A percentile compares a stretch with the other conserved stretches of the same genome.
These are phyloP conservation scores for Acer saccharum DNA, from an alignment of 345 rosid species.

Conservation along the genomic window DNA sequence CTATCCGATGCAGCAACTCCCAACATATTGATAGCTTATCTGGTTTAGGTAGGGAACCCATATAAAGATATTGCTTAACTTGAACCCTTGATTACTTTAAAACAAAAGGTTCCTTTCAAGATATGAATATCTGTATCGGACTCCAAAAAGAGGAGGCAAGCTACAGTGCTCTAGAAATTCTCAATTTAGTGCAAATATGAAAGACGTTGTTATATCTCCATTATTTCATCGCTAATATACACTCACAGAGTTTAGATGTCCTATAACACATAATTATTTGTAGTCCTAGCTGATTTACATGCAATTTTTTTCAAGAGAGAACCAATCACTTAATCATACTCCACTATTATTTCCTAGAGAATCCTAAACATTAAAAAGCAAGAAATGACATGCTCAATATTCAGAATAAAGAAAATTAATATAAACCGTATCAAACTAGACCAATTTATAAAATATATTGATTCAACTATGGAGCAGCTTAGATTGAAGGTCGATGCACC, in stretches of 20 bases:
- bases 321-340: background rate
- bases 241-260: background rate
- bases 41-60: slow-evolving; percentile 33
- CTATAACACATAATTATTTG: background rate
- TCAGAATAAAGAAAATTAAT: background rate
- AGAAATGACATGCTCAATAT: background rate
- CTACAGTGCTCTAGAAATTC: slow-evolving; percentile 4
- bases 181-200: background rate
- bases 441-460: slow-evolving; percentile 3
- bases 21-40: slow-evolving; percentile 54
- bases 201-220: background rate
- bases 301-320: background rate
- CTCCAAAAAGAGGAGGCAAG: background rate
- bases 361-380: background rate
- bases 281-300: background rate
- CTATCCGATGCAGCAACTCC: slow-evolving; percentile 77
- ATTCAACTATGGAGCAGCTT: slow-evolving; percentile 11
- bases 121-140: background rate
- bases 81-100: background rate
- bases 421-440: background rate
- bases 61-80: slow-evolving; percentile 8
- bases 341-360: slow-evolving; percentile 1
- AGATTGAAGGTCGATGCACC: slow-evolving; percentile 32
- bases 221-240: background rate
- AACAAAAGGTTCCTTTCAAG: background rate